A percentile compares a stretch with the other conserved stretches of the same genome.
Conservation (phyloP, 2,329 filamentous ascomycete species). For the Alternaria brassicicola region DNA sequence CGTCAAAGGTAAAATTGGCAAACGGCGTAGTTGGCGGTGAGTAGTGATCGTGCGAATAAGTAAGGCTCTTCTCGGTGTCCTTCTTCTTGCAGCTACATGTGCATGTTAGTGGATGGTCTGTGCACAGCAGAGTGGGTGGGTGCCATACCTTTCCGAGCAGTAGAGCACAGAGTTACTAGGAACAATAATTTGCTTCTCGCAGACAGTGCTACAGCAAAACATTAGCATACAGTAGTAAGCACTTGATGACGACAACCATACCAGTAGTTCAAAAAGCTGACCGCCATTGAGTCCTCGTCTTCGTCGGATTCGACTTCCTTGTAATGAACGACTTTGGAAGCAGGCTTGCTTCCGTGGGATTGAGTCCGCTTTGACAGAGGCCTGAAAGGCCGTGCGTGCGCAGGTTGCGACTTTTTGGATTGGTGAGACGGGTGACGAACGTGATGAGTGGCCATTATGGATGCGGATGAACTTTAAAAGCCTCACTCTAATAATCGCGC, state of each 20-base stretch:
- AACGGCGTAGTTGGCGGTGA: constrained; percentile 48
- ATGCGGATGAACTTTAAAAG: constrained; percentile 45
- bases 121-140: constrained; percentile 2
- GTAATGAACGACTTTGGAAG: constrained; percentile 30
- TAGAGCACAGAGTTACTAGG: constrained; percentile 66
- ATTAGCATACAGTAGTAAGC: constrained; percentile 14
- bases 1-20: constrained; percentile 47
- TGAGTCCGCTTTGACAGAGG: constrained; percentile 44
- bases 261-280: constrained; percentile 61
- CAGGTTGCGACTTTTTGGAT: constrained; percentile 45
- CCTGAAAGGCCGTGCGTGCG: constrained; percentile 44
- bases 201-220: constrained; percentile 59
- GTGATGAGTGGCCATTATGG: constrained; percentile 45
- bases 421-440: constrained; percentile 42
- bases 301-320: constrained; percentile 43
- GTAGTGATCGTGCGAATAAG: constrained; percentile 37
- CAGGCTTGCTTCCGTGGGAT: constrained; percentile 39
- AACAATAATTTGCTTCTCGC: constrained; percentile 68
- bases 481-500: constrained; percentile 37
- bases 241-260: constrained; percentile 39
- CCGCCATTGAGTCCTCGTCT: constrained; percentile 58
- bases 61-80: constrained; percentile 50
- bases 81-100: constrained; percentile 53
- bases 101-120: constrained; percentile 20
- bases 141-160: constrained; percentile 66